Conservation (phyloP, 768 basidiomycete species). For the Pleurotus cornucopiae region DNA sequence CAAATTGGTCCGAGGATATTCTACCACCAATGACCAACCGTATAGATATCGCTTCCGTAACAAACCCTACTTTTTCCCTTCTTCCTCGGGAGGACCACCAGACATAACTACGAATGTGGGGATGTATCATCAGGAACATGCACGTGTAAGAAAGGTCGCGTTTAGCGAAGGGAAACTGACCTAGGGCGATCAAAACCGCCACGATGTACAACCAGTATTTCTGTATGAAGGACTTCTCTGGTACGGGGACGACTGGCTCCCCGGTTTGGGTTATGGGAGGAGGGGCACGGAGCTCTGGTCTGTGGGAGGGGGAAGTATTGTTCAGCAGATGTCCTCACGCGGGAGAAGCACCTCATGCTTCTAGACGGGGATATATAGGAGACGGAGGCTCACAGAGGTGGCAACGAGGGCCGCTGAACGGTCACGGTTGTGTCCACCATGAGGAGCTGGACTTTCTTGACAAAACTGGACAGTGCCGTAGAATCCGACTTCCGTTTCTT, state of each 20-base stretch:
- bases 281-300: slow-evolving; percentile 65
- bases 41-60: no score
- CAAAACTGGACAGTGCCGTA: not conserved
- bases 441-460: slow-evolving; percentile 12
- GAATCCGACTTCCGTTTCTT: slow-evolving; percentile 12
- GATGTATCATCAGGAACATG: not conserved
- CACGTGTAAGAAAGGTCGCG: not conserved
- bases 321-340: not conserved
- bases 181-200: slow-evolving; percentile 49
- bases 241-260: slow-evolving; percentile 50
- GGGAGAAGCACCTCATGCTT: not conserved
- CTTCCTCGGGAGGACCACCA: slow-evolving; percentile 5
- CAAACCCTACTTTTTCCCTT: not conserved
- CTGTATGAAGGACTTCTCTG: slow-evolving; percentile 78
- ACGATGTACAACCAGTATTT: slow-evolving; percentile 90
- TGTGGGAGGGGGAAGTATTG: slow-evolving; percentile 21
- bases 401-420: slow-evolving; percentile 39
- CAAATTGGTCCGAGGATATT: not conserved
- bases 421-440: slow-evolving; percentile 38
- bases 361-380: not conserved
- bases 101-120: not conserved
- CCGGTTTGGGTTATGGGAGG: slow-evolving; percentile 59
- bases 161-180: slow-evolving; percentile 31
- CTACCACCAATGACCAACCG: not conserved
- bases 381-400: slow-evolving; percentile 49